Base-by-base conservation (phyloP, 1,284 basidiomycete genomes). In the Pholiota adiposa region DNA sequence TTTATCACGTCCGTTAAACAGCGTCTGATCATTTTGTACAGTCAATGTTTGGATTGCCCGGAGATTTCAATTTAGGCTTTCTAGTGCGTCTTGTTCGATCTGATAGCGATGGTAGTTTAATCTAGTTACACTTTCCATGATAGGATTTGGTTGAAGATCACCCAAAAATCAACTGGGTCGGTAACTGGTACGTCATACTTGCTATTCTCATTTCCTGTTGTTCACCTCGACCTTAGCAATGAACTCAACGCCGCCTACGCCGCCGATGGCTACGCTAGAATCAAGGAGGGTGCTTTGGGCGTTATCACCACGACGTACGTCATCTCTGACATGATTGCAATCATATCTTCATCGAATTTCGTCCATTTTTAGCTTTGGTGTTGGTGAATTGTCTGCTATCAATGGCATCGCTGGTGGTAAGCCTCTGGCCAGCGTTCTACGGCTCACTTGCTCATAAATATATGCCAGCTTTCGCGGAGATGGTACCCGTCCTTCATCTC, bases 221-320 rank as follows among this genome's bases (percentile, higher is more conserved):
- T 11, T 31, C 31, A 61, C 1, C 59, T 56, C n/a, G 54, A 36
- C 50, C 50, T 0, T 61, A 92, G 92, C 68, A 95, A 96, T 67
- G 93, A 96, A 72, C 80, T 96, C 52, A 93, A 94, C 65, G 90
- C 92, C 0, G 80, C 93, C 0, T 97, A 97, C 72, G 94, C 94
- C n/a, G 93, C 93, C 0, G 96, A 98, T 71, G 96, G 96, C 19
- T 97, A 97, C 70, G 92, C 96, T 29, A 86, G 96, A 55, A 87
- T 95, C 52, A 93, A 93, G 67, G 84, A 83, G 46, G 77, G 84
- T 56, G 84, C 85, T 56, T 75, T 94, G 53, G 92, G 92, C 49
- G 92, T 89, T 7, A 72, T 95, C 6, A 75, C 87, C 21, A 93
- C 91, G n/a, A 92, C 90, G 87, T 90, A 72, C 36, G 78, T 65